Percentiles rank a stretch among this genome's conserved stretches.
phyloP scores from a whole-genome alignment of 2,329 filamentous ascomycete species.

The Neofusicoccum ribis region DNA sequence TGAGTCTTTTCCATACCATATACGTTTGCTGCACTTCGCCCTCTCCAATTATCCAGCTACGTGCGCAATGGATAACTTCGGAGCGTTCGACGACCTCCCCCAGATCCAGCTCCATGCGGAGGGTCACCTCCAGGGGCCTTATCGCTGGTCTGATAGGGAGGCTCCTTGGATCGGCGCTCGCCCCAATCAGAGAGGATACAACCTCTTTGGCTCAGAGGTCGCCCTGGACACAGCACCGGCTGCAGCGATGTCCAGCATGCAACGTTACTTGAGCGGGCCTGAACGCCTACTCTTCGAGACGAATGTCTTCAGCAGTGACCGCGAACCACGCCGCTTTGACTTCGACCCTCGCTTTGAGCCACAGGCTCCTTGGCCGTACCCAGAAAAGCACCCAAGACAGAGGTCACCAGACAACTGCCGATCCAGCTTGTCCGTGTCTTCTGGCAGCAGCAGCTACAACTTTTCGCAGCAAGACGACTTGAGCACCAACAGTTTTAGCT shows the following conservation, averaged over 20 bases:
- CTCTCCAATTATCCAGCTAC: neutral
- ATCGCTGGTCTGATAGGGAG: slow-evolving; percentile 22
- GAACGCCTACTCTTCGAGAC: slow-evolving; percentile 30
- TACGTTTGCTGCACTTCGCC: neutral
- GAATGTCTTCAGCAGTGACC: slow-evolving; percentile 27
- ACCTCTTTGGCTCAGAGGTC: slow-evolving; percentile 24
- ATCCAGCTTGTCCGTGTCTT: slow-evolving; percentile 32
- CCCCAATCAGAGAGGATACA: slow-evolving; percentile 23
- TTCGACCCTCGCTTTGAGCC: slow-evolving; percentile 25
- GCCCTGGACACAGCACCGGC: slow-evolving; percentile 25
- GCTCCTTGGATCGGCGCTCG: slow-evolving; percentile 14
- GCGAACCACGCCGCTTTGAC: slow-evolving; percentile 23
- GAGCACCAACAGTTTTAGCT: slow-evolving; percentile 26
- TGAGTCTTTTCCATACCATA: neutral
- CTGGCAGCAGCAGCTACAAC: slow-evolving; percentile 28
- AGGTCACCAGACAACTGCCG: slow-evolving; percentile 32
- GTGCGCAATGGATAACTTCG: neutral
- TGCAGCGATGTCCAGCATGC: slow-evolving; percentile 31
- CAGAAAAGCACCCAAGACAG: slow-evolving; percentile 22
- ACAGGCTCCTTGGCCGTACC: slow-evolving; percentile 26
- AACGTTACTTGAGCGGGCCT: slow-evolving; percentile 34
- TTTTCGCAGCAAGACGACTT: slow-evolving; percentile 33
- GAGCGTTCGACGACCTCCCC: slow-evolving; percentile 22
- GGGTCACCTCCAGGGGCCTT: slow-evolving; percentile 12
- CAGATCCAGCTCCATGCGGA: slow-evolving; percentile 29